These are phyloP conservation scores for Gymnopilus dilepis DNA, from an alignment of 768 basidiomycete genomes.

Conservation along the genomic window DNA sequence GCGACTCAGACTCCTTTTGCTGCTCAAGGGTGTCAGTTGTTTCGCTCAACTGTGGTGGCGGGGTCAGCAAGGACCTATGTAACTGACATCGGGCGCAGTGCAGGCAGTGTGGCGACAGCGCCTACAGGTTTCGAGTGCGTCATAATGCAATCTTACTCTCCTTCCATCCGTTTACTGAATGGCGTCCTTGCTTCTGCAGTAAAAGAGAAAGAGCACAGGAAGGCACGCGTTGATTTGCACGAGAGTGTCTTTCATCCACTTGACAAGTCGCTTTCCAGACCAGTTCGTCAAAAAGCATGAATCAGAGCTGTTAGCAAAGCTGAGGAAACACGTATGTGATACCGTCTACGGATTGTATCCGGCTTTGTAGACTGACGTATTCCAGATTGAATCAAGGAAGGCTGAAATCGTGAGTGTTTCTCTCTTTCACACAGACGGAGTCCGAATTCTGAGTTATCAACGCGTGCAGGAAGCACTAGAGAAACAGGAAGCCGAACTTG, in stretches of 20 bases:
- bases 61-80: not conserved
- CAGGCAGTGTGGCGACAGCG: not conserved
- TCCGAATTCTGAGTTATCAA: not conserved
- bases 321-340: not conserved
- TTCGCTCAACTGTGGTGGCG: not conserved
- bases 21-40: not conserved
- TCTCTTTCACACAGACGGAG: not conserved
- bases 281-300: not conserved
- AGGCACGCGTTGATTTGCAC: not conserved
- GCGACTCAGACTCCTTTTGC: not conserved
- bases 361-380: not conserved
- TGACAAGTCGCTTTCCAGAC: not conserved
- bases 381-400: not conserved
- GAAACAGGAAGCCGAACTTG: not conserved
- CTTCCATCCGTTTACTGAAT: not conserved
- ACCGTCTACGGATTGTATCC: not conserved
- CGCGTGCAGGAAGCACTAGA: not conserved
- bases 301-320: not conserved
- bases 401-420: not conserved
- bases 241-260: not conserved
- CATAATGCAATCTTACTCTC: not conserved
- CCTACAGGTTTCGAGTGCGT: conserved; percentile 1
- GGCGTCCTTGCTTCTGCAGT: not conserved
- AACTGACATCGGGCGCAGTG: not conserved
- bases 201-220: not conserved